Percentiles rank a stretch among this genome's conserved stretches.
Conservation (phyloP, 179 eudicot species). For the Camellia oleifera region DNA sequence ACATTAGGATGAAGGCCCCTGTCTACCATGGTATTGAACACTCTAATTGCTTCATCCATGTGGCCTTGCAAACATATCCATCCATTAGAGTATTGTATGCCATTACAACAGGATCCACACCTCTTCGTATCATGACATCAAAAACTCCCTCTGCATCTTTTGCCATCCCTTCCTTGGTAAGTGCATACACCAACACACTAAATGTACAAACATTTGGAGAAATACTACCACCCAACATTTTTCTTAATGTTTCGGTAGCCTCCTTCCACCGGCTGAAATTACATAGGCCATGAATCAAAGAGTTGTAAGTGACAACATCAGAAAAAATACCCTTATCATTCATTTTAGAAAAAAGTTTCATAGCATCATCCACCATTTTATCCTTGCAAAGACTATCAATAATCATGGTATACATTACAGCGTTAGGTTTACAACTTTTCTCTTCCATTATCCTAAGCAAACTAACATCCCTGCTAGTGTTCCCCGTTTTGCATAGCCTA, state of each 20-base stretch:
- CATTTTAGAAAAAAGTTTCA: not conserved
- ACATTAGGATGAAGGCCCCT: not conserved
- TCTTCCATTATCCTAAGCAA: conserved; percentile 7
- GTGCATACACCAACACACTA: not conserved
- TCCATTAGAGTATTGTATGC: not conserved
- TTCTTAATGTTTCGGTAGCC: not conserved
- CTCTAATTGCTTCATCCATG: not conserved
- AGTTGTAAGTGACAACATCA: conserved; percentile 14
- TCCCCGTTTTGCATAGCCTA: conserved; percentile 13
- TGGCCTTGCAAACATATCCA: not conserved
- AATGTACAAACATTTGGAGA: not conserved
- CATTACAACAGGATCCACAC: not conserved
- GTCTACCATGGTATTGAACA: not conserved
- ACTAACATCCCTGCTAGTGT: not conserved
- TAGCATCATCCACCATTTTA: not conserved
- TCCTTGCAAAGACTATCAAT: conserved; percentile 17
- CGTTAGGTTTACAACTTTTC: not conserved
- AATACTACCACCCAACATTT: not conserved
- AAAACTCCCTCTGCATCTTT: not conserved
- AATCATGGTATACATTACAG: not conserved
- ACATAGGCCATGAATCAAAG: conserved; percentile 19
- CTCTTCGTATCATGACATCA: not conserved
- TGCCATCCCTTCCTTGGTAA: not conserved
- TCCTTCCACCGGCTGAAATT: conserved; percentile 9
- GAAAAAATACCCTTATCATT: conserved; percentile 10